Evolutionary conservation across 1,139 yeast species (phyloP).

Genomic region (Kodamaea sp.): DNA sequence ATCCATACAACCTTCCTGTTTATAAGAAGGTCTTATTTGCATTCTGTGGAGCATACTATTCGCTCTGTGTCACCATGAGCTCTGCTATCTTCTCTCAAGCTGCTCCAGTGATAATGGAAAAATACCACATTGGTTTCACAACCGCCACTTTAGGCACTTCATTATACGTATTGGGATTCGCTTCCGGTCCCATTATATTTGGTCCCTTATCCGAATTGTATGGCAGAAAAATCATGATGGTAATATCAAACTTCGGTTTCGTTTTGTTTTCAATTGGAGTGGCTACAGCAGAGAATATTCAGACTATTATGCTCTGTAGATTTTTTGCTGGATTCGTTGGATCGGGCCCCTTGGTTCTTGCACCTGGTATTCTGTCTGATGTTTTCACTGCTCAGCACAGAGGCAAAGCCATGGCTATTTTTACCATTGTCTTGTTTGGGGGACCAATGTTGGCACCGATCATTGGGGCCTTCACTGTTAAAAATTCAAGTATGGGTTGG

Average conservation of each 20-base stretch:
- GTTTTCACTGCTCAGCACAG: conserved; percentile 62
- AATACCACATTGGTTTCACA: conserved; percentile 52
- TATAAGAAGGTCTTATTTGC: conserved; percentile 32
- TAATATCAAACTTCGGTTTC: conserved; percentile 57
- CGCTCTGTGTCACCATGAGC: conserved; percentile 54
- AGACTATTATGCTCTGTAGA: conserved; percentile 70
- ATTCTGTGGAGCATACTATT: conserved; percentile 22
- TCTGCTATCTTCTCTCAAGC: conserved; percentile 67
- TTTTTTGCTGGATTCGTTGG: conserved; percentile 78
- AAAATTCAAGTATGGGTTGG: conserved; percentile 44
- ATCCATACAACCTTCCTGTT: conserved; percentile 62
- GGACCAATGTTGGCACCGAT: conserved; percentile 81
- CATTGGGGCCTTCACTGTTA: conserved; percentile 29
- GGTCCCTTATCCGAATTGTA: conserved; percentile 78
- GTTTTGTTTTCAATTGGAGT: conserved; percentile 65
- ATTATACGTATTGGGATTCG: conserved; percentile 77
- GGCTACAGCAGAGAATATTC: conserved; percentile 72
- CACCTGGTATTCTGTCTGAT: conserved; percentile 83
- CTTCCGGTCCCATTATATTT: conserved; percentile 78
- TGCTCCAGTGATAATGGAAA: conserved; percentile 36
- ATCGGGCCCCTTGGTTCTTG: conserved; percentile 79
- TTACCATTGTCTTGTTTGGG: conserved; percentile 65
- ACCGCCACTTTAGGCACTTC: conserved; percentile 69
- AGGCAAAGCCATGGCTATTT: conserved; percentile 69
- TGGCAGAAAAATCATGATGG: conserved; percentile 64